Base-by-base conservation (phyloP, 148 eudicot genomes). In the Rhododendron ovatum region DNA sequence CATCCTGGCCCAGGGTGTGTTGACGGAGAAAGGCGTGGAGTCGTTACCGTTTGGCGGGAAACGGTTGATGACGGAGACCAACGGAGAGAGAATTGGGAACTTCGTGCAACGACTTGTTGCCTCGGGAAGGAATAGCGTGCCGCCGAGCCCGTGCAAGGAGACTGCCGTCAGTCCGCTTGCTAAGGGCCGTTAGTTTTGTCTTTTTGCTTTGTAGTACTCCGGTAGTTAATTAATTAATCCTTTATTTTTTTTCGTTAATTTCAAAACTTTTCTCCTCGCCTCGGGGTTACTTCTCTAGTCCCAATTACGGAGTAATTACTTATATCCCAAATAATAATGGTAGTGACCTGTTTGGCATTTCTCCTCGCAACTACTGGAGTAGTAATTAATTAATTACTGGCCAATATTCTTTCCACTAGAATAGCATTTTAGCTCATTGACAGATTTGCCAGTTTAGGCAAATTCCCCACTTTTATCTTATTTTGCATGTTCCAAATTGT, bases 1-100 rank as follows among this genome's bases (percentile, higher is more conserved):
- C 47, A 59, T 12, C 50, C 50, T 1, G 50, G 45, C 74, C 83
- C 91, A 90, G 80, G 90, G 84, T 13, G 92, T 93, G 76, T 65
- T 95, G 86, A 92, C 82, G 55, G 95, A 93, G 87, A 91, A 89
- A 83, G 96, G 93, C 1, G 92, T 97, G 5, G 99, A 97, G 84
- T 90, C 99, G 15, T 35, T 97, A 69, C 94, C 98, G 53, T 97
- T 97, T 83, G 98, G 99, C 80, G 99, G 96, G 24, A 97, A 97
- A 81, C 93, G 96, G 82, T 80, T 97, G 63, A 82, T 95, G 82
- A 88, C 91, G 85, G 99, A 95, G 91, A 93, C 94, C 0, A 97
- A 97, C 85, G 95, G 94, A 69, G 88, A 94, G 83, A 91, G 98
- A 84, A 94, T 97, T 35, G 93, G 86, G 63, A 84, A 81, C 13